These are phyloP conservation scores for Phialemoniopsis sp. DNA, from an alignment of 2,329 filamentous ascomycete species.

Conservation along the genomic window DNA sequence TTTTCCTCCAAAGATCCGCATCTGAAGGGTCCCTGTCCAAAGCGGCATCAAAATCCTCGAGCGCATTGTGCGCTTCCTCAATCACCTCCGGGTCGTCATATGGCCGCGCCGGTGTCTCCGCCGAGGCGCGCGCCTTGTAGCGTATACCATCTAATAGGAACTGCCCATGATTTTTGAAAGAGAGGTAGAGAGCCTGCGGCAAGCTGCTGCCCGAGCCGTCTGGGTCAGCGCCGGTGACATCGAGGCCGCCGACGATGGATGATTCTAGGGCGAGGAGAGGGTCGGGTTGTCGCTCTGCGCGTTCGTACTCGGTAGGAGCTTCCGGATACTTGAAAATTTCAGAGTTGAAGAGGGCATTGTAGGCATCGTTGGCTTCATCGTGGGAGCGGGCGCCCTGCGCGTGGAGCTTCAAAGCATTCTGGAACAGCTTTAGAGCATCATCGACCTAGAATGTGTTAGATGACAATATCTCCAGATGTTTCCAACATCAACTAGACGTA, in stretches of 20 bases:
- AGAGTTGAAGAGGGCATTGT: conserved; percentile 79
- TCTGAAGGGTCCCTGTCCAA: conserved; percentile 64
- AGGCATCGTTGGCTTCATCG: conserved; percentile 73
- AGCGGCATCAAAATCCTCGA: conserved; percentile 54
- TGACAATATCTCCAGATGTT: too few relatives aligned
- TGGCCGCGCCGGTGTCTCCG: conserved; percentile 8
- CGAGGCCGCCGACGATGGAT: conserved; percentile 44
- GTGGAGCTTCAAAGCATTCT: conserved; percentile 85
- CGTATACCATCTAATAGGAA: conserved; percentile 77
- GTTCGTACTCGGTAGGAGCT: conserved; percentile 77
- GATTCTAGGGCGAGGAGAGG: conserved; percentile 41
- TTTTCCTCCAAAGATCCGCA: conserved; percentile 60
- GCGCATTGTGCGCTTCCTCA: conserved; percentile 36
- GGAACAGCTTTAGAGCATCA: conserved; percentile 92
- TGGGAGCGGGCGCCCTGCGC: conserved; percentile 78
- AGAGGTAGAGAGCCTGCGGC: conserved; percentile 84
- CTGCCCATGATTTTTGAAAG: conserved; percentile 93
- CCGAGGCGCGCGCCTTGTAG: conserved; percentile 35
- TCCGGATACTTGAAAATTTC: conserved; percentile 94
- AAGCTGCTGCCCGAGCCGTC: conserved; percentile 78
- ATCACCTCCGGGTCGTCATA: conserved; percentile 31
- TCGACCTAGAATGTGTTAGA: conserved; percentile 58
- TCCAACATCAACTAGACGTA: conserved; percentile 18
- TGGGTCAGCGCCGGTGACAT: conserved; percentile 55
- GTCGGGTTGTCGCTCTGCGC: conserved; percentile 56